Evolutionary conservation across 2,329 filamentous ascomycete genomes (phyloP), one percentile per base, ranked within the genome.

Genomic region (Fusarium odoratissimum): DNA sequence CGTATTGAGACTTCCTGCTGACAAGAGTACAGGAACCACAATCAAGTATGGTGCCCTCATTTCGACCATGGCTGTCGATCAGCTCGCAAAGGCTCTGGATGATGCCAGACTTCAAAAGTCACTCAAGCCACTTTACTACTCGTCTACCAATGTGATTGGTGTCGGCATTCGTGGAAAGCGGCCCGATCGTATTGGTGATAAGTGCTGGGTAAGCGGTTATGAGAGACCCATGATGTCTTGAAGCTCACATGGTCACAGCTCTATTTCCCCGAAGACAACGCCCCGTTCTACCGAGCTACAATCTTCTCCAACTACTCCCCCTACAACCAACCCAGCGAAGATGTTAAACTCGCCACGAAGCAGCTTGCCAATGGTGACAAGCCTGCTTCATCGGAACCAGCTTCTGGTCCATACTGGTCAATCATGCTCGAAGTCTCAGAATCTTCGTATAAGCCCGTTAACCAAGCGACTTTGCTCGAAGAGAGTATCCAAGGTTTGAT

Each of bases 231-330:
- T 17, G 5, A 19, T 28, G 3, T 7, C 3, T 30, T 0, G 0
- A 19, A 9, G 11, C 25, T 54, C 3, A 54, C 10, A 23, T 5
- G 6, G 11, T 0, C 3, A 30, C 1, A 54, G 51, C 88, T 99
- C 75, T 99, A 99, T 90, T 99, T 98, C 91, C 96, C 96, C 70
- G 96, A 99, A 84, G 93, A 97, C 83, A 92, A 98, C 89, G 97
- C 95, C 88, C 95, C 94, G 81, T 99, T 99, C 89, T 99, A 99
- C 89, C 93, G 96, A 77, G 96, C 96, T 80, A 99, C 96, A 80
- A 98, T 99, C 86, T 99, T 99, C 91, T 98, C 95, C 84, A 99
- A 99, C 90, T 99, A 99, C 89, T 98, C 96, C 21, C 96, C 95
- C 55, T 91, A 97, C 90, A 99, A 99, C 88, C 95, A 98, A 86